Base-by-base conservation (phyloP, 1,284 basidiomycete species). In the Ustilago sp. region DNA sequence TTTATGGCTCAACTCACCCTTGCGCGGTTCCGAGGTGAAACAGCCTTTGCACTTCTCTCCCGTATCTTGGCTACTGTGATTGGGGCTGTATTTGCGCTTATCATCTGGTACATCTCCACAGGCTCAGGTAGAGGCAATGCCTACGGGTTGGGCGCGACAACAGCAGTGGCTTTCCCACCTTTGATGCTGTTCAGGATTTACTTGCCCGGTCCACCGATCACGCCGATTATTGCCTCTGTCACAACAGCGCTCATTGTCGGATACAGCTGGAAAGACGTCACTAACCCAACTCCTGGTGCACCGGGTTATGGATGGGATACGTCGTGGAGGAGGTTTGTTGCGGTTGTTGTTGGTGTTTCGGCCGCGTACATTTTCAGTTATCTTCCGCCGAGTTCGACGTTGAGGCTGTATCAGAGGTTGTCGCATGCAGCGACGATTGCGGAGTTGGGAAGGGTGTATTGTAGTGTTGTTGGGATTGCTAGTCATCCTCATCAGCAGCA, bases 141-240 rank as follows among this genome's bases (percentile, higher is more conserved):
- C 3, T 95, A 90, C 75, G 93, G 92, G 0, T 85, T 95, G 6
- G 92, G 90, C 0, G 92, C 90, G 0, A 89, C 91, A 0, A 89
- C 89, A 23, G 91, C 90, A 0, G 90, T 94, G 8, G 89, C 89
- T 38, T 93, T 92, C 79, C 93, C 93, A 0, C 39, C 82, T 6
- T 90, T 90, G 15, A 82, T 86, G 87, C 80, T 87, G 65, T 86
- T 89, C 39, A 88, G 92, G 31, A 85, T 94, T 28, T 92, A 94
- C 85, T 92, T 90, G 88, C 92, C 93, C 0, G 90, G 90, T 11
- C 89, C 91, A 2, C 90, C 91, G 0, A 90, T 93, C 88, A 91
- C 89, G 47, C 90, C 91, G 62, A 88, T 93, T 58, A 91, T 95
- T 57, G 90, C 92, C 70, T 90, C 91, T 65, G 90, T 94, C 1